Percentiles rank a stretch among this genome's conserved stretches.
phyloP scores from a whole-genome alignment of 257 asterid species.

The Solanum boliviense region DNA sequence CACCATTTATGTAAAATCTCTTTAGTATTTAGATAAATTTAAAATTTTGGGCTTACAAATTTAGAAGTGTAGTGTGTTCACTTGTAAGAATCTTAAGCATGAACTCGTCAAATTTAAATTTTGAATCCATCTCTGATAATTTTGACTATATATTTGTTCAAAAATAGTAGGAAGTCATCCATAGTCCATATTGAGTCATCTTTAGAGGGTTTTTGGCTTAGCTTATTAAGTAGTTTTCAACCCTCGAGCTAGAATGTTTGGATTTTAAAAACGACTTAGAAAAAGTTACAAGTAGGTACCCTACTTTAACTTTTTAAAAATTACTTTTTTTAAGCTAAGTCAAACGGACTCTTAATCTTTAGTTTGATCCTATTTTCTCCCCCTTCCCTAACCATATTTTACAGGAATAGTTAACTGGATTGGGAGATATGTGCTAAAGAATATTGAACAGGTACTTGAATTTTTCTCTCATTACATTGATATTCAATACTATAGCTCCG shows the following conservation, averaged over 20 bases:
- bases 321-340: neutral
- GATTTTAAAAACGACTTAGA: neutral
- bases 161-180: too few relatives aligned
- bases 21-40: neutral
- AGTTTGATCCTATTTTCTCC: neutral
- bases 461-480: neutral
- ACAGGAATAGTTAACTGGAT: slow-evolving; percentile 33
- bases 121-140: neutral
- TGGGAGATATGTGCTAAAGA: slow-evolving; percentile 53
- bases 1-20: neutral
- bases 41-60: neutral
- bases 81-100: neutral
- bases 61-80: neutral
- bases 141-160: neutral
- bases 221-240: too few relatives aligned
- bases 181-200: neutral
- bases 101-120: neutral
- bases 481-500: neutral
- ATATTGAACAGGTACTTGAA: slow-evolving; percentile 38
- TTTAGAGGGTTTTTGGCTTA: too few relatives aligned
- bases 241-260: neutral
- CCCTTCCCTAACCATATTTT: slow-evolving; percentile 4
- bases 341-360: neutral
- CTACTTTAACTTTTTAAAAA: neutral
- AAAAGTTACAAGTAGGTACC: neutral